Evolutionary conservation across 2,329 filamentous ascomycete species (phyloP).

Genomic region (Calonectria honghensis): DNA sequence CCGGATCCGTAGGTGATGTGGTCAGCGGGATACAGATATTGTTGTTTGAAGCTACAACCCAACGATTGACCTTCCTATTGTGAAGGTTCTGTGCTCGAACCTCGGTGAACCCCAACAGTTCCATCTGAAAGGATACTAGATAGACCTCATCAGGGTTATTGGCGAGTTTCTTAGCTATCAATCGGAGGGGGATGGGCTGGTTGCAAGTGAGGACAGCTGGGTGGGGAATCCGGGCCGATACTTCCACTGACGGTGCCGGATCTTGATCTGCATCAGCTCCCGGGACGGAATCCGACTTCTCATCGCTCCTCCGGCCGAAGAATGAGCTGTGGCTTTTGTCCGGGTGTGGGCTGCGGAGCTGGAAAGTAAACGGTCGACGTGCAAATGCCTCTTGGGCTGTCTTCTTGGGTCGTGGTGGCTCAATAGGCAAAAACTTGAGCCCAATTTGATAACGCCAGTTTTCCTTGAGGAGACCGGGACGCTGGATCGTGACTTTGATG

Average conservation of each 20-base stretch:
- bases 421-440: constrained; percentile 94
- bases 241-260: constrained; percentile 81
- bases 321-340: constrained; percentile 75
- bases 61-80: constrained; percentile 82
- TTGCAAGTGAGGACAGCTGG: constrained; percentile 94
- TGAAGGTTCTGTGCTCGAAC: constrained; percentile 85
- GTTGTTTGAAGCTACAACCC: constrained; percentile 83
- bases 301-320: constrained; percentile 68
- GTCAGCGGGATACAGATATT: constrained; percentile 84
- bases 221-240: constrained; percentile 86
- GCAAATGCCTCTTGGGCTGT: constrained; percentile 89
- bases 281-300: constrained; percentile 47
- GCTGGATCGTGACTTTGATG: constrained; percentile 93
- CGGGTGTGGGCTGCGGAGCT: constrained; percentile 61
- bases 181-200: constrained; percentile 85
- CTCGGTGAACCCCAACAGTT: constrained; percentile 86
- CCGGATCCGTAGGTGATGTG: constrained; percentile 70
- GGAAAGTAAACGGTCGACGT: constrained; percentile 79
- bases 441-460: constrained; percentile 83
- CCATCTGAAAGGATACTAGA: constrained; percentile 86
- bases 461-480: constrained; percentile 92
- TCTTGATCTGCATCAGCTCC: constrained; percentile 56
- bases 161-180: constrained; percentile 86
- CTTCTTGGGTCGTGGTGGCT: constrained; percentile 83
- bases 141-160: constrained; percentile 82